These are phyloP conservation scores for Cystoisospora suis DNA, from an alignment of 169 alveolate species.

Conservation along the genomic window DNA sequence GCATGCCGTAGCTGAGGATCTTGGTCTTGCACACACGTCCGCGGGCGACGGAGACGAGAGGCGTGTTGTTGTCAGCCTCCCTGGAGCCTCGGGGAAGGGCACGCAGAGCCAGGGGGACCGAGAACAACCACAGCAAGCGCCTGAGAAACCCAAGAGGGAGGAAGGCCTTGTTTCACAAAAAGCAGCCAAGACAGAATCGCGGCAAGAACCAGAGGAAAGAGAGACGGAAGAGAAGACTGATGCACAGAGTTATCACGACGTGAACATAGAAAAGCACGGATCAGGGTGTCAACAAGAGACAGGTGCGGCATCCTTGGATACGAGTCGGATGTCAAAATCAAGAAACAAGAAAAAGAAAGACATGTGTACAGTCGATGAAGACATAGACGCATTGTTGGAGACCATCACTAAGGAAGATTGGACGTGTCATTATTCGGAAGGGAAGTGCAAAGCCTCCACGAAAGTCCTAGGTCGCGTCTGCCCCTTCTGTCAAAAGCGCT, in stretches of 20 bases:
- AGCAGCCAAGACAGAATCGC: too few relatives aligned
- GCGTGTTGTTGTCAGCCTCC: background rate
- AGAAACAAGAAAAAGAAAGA: slow-evolving; percentile 14
- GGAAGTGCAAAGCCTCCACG: slow-evolving; percentile 15
- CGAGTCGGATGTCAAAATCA: too few relatives aligned
- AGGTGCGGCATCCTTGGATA: too few relatives aligned
- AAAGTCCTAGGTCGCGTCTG: slow-evolving; percentile 31
- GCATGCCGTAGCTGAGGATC: slow-evolving; percentile 25
- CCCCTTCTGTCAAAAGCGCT: slow-evolving; percentile 40
- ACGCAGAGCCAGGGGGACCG: background rate
- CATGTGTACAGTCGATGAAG: slow-evolving; percentile 7
- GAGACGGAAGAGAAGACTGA: too few relatives aligned
- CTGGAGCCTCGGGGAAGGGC: background rate
- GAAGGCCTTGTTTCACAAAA: too few relatives aligned
- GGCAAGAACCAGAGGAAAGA: too few relatives aligned
- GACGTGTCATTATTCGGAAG: background rate
- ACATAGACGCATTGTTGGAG: slow-evolving; percentile 29
- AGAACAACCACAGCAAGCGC: background rate
- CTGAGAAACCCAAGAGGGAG: background rate
- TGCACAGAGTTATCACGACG: too few relatives aligned
- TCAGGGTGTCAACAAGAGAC: background rate
- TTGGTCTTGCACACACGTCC: background rate
- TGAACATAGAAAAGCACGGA: background rate
- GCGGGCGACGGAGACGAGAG: slow-evolving; percentile 9
- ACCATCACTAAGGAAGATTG: background rate